A percentile compares a stretch with the other conserved stretches of the same genome.
Evolutionary conservation across 2,329 filamentous ascomycete species (phyloP).

Genomic region (Botrytis fabae): DNA sequence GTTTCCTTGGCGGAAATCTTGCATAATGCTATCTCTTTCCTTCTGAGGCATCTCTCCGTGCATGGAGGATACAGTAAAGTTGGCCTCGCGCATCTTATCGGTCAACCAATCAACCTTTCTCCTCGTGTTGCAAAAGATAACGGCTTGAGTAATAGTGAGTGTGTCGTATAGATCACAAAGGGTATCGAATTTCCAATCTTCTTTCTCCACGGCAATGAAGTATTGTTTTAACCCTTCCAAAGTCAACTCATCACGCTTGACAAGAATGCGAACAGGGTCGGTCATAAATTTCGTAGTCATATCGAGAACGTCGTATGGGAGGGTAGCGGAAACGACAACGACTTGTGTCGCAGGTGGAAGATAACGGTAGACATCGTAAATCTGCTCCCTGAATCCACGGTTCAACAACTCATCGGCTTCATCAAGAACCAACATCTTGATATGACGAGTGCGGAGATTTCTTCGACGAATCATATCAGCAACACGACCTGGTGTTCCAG

Average conservation of each 20-base stretch:
- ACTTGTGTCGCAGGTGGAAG: slow-evolving; percentile 95
- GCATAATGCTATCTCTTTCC: slow-evolving; percentile 98
- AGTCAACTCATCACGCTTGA: slow-evolving; percentile 98
- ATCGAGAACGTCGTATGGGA: slow-evolving; percentile 96
- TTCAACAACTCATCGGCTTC: slow-evolving; percentile 81
- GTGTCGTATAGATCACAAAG: slow-evolving; percentile 98
- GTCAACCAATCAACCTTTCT: slow-evolving; percentile 99
- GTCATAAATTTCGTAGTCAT: slow-evolving; percentile 99
- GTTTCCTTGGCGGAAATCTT: slow-evolving; percentile 96
- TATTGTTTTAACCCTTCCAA: slow-evolving; percentile 98
- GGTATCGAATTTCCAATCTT: slow-evolving; percentile 99
- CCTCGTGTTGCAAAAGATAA: slow-evolving; percentile 99
- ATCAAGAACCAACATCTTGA: slow-evolving; percentile 77
- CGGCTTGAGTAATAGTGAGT: slow-evolving; percentile 95
- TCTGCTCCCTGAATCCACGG: slow-evolving; percentile 95
- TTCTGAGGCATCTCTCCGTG: slow-evolving; percentile 99
- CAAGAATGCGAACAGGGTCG: slow-evolving; percentile 90
- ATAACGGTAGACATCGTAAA: slow-evolving; percentile 98
- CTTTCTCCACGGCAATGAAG: slow-evolving; percentile 98
- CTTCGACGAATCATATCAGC: slow-evolving; percentile 79
- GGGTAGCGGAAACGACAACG: slow-evolving; percentile 94
- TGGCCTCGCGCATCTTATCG: slow-evolving; percentile 98
- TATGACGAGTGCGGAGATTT: slow-evolving; percentile 70
- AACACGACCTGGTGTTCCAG: slow-evolving; percentile 94
- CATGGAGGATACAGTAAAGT: slow-evolving; percentile 98